A percentile compares a stretch with the other conserved stretches of the same genome.
Conservation (phyloP, 208 protist species). For the Trypanosoma conorhini region DNA sequence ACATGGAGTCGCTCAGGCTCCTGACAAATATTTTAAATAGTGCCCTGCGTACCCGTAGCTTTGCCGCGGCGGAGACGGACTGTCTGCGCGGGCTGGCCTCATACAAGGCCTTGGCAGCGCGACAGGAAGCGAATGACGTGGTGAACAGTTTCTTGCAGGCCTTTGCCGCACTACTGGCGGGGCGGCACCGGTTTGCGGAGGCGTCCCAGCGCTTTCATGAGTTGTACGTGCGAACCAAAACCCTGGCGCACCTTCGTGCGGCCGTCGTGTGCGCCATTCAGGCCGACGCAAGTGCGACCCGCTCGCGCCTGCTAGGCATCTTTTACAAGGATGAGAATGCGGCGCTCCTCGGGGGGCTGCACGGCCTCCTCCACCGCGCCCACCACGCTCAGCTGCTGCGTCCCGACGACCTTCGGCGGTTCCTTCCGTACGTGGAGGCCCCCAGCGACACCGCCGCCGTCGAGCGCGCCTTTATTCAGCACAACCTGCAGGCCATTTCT, state of each 20-base stretch:
- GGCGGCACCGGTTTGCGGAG: conserved; percentile 74
- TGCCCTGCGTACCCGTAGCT: conserved; percentile 72
- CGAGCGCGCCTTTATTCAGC: conserved; percentile 73
- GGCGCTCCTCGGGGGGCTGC: conserved; percentile 47
- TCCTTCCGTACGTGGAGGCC: conserved; percentile 41
- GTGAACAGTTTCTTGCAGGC: conserved; percentile 57
- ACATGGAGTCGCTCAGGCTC: conserved; percentile 55
- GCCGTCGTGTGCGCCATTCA: conserved; percentile 91
- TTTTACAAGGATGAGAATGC: conserved; percentile 84
- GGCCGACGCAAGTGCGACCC: conserved; percentile 79
- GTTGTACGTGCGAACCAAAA: conserved; percentile 43
- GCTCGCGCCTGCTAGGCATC: conserved; percentile 80
- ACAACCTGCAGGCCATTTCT: conserved; percentile 91
- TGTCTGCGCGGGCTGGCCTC: conserved; percentile 74
- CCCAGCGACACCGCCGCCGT: conserved; percentile 27
- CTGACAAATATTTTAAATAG: conserved; percentile 77
- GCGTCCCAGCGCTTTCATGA: conserved; percentile 90
- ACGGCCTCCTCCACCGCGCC: conserved; percentile 80
- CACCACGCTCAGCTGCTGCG: conserved; percentile 43
- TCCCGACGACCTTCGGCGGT: conserved; percentile 39
- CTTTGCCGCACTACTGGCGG: conserved; percentile 75
- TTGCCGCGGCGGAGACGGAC: conserved; percentile 54
- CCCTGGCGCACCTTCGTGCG: conserved; percentile 45
- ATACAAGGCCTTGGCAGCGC: conserved; percentile 36
- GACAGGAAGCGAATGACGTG: conserved; percentile 40